Conservation (phyloP, 1,284 basidiomycete species). For the Wolfiporia cocos region DNA sequence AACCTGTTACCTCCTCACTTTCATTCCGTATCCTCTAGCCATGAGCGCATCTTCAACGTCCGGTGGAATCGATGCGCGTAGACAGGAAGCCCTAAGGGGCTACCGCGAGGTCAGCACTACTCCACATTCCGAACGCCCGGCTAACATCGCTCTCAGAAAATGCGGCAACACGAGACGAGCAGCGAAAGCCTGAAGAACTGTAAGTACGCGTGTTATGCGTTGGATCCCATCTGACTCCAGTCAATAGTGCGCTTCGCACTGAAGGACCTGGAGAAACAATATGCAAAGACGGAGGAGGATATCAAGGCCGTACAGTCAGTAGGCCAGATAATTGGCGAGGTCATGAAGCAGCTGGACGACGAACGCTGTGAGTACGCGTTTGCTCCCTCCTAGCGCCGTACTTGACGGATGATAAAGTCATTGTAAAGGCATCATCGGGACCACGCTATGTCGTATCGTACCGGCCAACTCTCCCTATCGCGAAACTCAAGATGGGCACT, state of each 20-base stretch:
- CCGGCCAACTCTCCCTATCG: constrained; percentile 85
- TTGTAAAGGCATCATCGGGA: constrained; percentile 98
- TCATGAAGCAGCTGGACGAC: constrained; percentile 97
- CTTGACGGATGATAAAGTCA: constrained; percentile 52
- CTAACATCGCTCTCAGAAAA: constrained; percentile 71
- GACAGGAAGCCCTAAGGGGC: constrained; percentile 22
- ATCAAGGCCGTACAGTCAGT: constrained; percentile 99
- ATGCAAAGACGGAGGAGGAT: constrained; percentile 96
- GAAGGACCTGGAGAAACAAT: constrained; percentile 85
- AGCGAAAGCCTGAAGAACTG: constrained; percentile 84
- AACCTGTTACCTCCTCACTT: neutral
- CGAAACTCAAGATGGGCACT: constrained; percentile 91
- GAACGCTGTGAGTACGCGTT: constrained; percentile 76
- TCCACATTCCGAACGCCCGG: neutral
- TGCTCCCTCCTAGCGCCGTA: neutral
- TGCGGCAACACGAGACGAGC: constrained; percentile 79
- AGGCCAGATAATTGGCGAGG: constrained; percentile 98
- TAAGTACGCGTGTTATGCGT: constrained; percentile 33
- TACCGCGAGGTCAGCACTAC: constrained; percentile 16
- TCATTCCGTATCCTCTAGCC: no score
- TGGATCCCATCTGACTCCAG: neutral
- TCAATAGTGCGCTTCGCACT: constrained; percentile 84
- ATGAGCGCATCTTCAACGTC: constrained; percentile 23
- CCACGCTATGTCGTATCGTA: constrained; percentile 99
- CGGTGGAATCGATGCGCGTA: constrained; percentile 21